Evolutionary conservation across 495 filamentous ascomycete genomes (phyloP).

Genomic region (Astrothelium macrocarpum): DNA sequence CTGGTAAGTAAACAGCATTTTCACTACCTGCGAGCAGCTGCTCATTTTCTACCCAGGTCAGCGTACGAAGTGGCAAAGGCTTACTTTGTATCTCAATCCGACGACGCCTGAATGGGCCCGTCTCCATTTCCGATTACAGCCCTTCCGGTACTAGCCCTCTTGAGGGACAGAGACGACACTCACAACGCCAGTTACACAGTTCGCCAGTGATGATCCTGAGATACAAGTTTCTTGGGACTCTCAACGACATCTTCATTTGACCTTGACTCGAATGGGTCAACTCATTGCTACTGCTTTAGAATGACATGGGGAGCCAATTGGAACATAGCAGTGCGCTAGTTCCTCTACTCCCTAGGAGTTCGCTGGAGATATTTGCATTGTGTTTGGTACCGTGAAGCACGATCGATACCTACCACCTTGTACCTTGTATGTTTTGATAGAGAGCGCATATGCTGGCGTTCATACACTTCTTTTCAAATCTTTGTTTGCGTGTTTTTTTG

Average conservation of each 20-base stretch:
- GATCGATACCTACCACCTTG: not conserved
- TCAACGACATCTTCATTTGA: not conserved
- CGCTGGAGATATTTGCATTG: not conserved
- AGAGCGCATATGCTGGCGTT: not conserved
- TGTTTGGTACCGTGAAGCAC: not conserved
- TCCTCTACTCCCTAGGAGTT: not conserved
- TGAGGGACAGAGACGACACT: not conserved
- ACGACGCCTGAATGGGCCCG: not conserved
- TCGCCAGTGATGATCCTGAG: not conserved
- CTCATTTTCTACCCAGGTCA: slow-evolving; percentile 41
- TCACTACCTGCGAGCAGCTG: slow-evolving; percentile 7
- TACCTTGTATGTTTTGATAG: not conserved
- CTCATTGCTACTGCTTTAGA: not conserved
- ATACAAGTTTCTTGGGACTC: not conserved
- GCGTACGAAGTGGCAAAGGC: slow-evolving; percentile 74
- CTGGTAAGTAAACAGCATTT: slow-evolving; percentile 54
- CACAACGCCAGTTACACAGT: not conserved
- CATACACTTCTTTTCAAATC: not conserved
- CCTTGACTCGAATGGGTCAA: not conserved
- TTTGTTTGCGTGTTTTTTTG: no score
- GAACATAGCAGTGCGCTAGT: not conserved
- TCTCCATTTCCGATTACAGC: not conserved
- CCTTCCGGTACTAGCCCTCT: not conserved
- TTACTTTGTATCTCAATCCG: slow-evolving; percentile 45
- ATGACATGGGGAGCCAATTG: not conserved